A percentile compares a stretch with the other conserved stretches of the same genome.
Conservation (phyloP, 352 stramenopile genomes). For the Achlya hypogyna region DNA sequence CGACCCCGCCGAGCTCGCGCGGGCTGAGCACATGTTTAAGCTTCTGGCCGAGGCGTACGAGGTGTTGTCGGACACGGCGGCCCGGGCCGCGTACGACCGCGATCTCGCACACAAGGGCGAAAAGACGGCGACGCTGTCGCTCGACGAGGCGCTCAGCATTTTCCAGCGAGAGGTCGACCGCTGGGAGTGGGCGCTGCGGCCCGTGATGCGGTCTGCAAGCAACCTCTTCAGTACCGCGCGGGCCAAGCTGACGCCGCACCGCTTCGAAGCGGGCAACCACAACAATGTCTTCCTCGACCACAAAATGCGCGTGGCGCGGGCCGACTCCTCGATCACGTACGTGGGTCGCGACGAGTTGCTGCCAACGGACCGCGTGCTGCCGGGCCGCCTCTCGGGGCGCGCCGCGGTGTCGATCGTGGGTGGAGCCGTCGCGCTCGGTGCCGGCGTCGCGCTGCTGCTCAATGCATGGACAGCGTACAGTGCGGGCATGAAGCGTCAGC, state of each 20-base stretch:
- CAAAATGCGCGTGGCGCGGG: conserved; percentile 55
- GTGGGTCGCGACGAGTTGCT: conserved; percentile 70
- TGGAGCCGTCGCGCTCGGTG: conserved; percentile 65
- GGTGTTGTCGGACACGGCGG: conserved; percentile 53
- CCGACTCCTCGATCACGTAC: conserved; percentile 63
- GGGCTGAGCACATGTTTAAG: conserved; percentile 75
- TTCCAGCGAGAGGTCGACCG: conserved; percentile 69
- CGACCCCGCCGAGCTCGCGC: conserved; percentile 49
- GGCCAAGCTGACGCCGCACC: conserved; percentile 26
- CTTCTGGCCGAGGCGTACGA: conserved; percentile 78
- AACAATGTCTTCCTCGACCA: conserved; percentile 71
- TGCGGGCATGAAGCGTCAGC: conserved; percentile 44
- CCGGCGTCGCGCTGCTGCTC: conserved; percentile 65
- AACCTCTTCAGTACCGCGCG: conserved; percentile 35
- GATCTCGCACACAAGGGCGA: conserved; percentile 31
- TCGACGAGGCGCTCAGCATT: conserved; percentile 74
- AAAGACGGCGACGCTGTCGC: conserved; percentile 51
- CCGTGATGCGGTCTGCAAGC: conserved; percentile 42
- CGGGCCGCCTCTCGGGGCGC: conserved; percentile 12
- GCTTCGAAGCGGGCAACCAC: conserved; percentile 65
- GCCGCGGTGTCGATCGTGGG: conserved; percentile 34
- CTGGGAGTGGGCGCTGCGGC: conserved; percentile 20
- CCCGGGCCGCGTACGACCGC: conserved; percentile 52
- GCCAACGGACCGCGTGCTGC: conserved; percentile 30
- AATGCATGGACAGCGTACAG: conserved; percentile 78